Percentiles rank a stretch among this genome's conserved stretches.
phyloP scores from a whole-genome alignment of 108 stramenopile species.

The Ochromonas danica region DNA sequence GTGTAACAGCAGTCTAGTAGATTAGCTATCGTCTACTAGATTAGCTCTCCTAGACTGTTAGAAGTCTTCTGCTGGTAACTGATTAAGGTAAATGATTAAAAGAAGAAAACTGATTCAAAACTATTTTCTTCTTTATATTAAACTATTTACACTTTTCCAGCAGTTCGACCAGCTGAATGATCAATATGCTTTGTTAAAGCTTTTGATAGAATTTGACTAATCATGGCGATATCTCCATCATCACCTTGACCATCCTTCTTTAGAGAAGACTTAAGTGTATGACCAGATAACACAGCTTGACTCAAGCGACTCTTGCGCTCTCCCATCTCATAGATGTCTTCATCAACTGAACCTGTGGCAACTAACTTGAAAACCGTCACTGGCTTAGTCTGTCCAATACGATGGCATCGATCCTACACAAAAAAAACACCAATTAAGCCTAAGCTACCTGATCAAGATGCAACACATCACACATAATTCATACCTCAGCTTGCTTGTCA shows the following conservation, averaged over 20 bases:
- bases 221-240: background rate
- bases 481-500: slow-evolving; percentile 51
- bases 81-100: too few species aligned
- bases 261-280: background rate
- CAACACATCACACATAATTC: background rate
- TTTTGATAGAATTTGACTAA: background rate
- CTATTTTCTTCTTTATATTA: too few species aligned
- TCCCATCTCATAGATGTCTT: slow-evolving; percentile 49
- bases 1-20: too few species aligned
- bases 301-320: slow-evolving; percentile 43
- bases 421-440: background rate
- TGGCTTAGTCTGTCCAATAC: slow-evolving; percentile 40
- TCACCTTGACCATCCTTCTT: background rate
- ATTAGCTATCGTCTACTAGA: too few species aligned
- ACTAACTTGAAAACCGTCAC: slow-evolving; percentile 51
- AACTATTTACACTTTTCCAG: too few species aligned
- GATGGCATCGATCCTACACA: slow-evolving; percentile 36
- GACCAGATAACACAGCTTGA: slow-evolving; percentile 6
- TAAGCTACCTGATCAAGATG: background rate
- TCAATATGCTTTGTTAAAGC: background rate
- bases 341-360: slow-evolving; percentile 52
- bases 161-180: too few species aligned
- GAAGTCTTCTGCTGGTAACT: too few species aligned
- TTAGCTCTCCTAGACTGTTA: too few species aligned
- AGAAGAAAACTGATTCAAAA: too few species aligned